Conservation (phyloP, 441 rosid genomes). For the Syzygium syzygioides region DNA sequence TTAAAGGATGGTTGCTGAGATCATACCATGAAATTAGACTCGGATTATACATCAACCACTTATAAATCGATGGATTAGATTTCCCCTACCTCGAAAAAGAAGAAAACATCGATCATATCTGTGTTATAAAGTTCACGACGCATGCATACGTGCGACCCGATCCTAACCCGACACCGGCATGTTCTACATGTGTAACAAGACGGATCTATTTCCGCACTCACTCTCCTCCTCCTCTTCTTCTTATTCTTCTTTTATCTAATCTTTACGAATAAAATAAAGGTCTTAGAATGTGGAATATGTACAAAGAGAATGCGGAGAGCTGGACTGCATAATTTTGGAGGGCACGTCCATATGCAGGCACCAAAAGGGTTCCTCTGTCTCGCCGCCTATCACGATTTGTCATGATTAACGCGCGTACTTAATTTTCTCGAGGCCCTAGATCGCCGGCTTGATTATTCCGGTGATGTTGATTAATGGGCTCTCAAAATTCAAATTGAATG, state of each 20-base stretch:
- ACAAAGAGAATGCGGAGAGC: neutral
- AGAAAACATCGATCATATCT: neutral
- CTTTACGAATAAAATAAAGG: neutral
- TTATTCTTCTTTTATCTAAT: neutral
- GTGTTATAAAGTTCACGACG: neutral
- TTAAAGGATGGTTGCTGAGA: neutral
- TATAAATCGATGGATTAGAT: neutral
- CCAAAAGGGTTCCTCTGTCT: neutral
- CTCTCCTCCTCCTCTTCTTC: neutral
- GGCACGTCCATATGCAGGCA: neutral
- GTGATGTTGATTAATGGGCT: neutral
- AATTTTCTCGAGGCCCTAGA: neutral
- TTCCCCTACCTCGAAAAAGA: neutral
- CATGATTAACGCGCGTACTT: constrained; percentile 4
- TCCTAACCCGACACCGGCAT: no score
- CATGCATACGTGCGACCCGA: neutral
- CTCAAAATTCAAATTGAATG: neutral
- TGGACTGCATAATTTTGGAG: neutral
- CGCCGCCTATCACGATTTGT: neutral
- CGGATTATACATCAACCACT: neutral
- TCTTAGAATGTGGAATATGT: neutral
- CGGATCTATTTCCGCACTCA: neutral
- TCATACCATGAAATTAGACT: neutral
- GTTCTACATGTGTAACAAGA: neutral
- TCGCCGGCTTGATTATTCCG: constrained; percentile 5